These are phyloP conservation scores for Claviceps sp. DNA, from an alignment of 2,329 filamentous ascomycete genomes.

Conservation along the genomic window DNA sequence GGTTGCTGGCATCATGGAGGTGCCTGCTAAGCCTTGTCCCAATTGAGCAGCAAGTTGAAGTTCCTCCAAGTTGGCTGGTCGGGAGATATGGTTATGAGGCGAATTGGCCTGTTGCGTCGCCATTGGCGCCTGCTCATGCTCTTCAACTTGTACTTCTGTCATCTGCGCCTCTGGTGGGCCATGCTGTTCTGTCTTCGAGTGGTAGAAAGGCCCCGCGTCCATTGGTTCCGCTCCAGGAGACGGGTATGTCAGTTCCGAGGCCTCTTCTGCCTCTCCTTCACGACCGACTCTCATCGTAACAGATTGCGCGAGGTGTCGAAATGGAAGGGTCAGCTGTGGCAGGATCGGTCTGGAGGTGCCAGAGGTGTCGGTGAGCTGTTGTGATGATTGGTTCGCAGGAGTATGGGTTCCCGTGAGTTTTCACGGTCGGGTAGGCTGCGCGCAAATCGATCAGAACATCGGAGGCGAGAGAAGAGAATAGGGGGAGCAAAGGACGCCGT, in stretches of 20 bases:
- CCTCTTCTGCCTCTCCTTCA: conserved; percentile 22
- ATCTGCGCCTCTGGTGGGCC: conserved; percentile 15
- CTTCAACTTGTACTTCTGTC: conserved; percentile 15
- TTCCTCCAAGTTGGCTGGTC: conserved; percentile 37
- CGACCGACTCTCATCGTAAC: conserved; percentile 19
- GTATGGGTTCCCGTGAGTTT: too few relatives aligned
- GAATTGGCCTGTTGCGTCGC: conserved; percentile 21
- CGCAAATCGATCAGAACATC: neutral
- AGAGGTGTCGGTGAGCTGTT: neutral
- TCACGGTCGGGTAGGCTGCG: too few relatives aligned
- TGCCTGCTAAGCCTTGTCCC: conserved; percentile 36
- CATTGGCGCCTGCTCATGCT: conserved; percentile 19
- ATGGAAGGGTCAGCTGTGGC: neutral
- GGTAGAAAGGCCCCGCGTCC: conserved; percentile 31
- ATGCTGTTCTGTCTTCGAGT: conserved; percentile 21
- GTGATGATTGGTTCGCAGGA: neutral
- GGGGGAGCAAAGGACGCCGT: neutral
- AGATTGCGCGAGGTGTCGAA: neutral
- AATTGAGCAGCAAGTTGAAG: conserved; percentile 45
- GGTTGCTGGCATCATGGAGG: conserved; percentile 34
- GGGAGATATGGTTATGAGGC: conserved; percentile 27
- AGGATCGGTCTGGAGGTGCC: neutral
- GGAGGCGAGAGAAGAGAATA: neutral
- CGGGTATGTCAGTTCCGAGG: conserved; percentile 29
- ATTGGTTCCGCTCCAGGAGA: conserved; percentile 31